Evolutionary conservation across 1,284 basidiomycete species (phyloP), one percentile per base, ranked within the genome.

Genomic region (Erythrobasidium hasegawianum): DNA sequence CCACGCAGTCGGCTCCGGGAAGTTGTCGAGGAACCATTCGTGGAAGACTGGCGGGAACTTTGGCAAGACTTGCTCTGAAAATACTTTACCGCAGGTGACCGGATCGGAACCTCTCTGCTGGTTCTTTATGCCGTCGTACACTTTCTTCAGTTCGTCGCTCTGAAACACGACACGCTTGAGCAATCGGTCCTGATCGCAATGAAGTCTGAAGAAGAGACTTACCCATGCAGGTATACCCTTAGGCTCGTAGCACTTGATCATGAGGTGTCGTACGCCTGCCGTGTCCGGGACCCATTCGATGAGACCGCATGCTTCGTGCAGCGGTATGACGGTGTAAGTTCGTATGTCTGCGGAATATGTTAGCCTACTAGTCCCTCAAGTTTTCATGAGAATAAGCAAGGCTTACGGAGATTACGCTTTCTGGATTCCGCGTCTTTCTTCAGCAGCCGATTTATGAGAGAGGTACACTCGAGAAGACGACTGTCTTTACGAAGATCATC

Each of bases 231-330:
- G 78, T 70, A 89, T 81, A 8, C 84, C 81, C 68, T 81, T 82
- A 9, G 85, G 79, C 0, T 83, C 81, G 75, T 97, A 98, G n/a
- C 81, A 79, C 70, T 86, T 86, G 58, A 83, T 75, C 26, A 98
- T 80, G 43, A 97, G 85, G 4, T 85, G 83, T 38, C 96, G 87
- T 45, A 97, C 80, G 1, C 93, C 89, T 29, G 86, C 82, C 0
- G 95, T 97, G 76, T 98, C 89, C 1, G 88, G 89, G 11, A 99
- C 96, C 96, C 96, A 99, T 84, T 99, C 93, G 68, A 98, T 91
- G 67, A 98, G 84, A 0, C 96, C 96, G 74, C 94, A 97, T 72
- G 96, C 91, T 73, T 98, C 95, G 75, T 97, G 97, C 67, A 99
- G 81, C 1, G 94, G 92, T 20, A 97, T 88, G 18, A 98, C 93